Percentiles rank a stretch among this genome's conserved stretches.
Conservation (phyloP, 164 flowering plant species). For the Paratinospora sagittata region DNA sequence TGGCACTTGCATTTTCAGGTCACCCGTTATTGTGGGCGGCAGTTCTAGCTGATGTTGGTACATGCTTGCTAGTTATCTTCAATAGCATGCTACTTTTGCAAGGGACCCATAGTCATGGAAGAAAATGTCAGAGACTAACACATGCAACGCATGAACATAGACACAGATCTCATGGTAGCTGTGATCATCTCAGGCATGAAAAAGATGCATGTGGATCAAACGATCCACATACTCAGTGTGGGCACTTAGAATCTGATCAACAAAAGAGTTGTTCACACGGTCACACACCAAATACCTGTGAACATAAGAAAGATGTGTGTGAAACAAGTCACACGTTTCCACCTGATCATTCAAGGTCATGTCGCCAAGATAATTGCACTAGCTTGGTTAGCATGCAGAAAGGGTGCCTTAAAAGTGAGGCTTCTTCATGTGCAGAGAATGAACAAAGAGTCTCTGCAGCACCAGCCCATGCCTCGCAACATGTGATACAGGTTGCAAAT, state of each 20-base stretch:
- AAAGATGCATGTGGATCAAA: constrained; percentile 2
- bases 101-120: constrained; percentile 22
- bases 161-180: not conserved
- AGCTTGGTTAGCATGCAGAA: too few species aligned
- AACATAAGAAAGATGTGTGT: not conserved
- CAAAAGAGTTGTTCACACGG: constrained; percentile 15
- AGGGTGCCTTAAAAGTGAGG: too few species aligned
- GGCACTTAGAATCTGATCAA: constrained; percentile 6
- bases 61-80: constrained; percentile 74
- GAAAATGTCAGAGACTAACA: constrained; percentile 11
- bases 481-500: constrained; percentile 8
- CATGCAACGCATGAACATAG: constrained; percentile 4
- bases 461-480: constrained; percentile 4
- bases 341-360: not conserved
- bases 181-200: not conserved
- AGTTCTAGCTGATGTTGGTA: constrained; percentile 79
- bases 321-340: not conserved
- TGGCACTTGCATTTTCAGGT: constrained; percentile 66
- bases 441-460: constrained; percentile 6
- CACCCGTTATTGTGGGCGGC: constrained; percentile 95
- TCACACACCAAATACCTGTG: not conserved
- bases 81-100: constrained; percentile 78
- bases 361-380: not conserved
- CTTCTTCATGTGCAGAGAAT: not conserved
- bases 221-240: not conserved